phyloP scores from a whole-genome alignment of 2,329 filamentous ascomycete genomes.

The Aspergillus sp. region DNA sequence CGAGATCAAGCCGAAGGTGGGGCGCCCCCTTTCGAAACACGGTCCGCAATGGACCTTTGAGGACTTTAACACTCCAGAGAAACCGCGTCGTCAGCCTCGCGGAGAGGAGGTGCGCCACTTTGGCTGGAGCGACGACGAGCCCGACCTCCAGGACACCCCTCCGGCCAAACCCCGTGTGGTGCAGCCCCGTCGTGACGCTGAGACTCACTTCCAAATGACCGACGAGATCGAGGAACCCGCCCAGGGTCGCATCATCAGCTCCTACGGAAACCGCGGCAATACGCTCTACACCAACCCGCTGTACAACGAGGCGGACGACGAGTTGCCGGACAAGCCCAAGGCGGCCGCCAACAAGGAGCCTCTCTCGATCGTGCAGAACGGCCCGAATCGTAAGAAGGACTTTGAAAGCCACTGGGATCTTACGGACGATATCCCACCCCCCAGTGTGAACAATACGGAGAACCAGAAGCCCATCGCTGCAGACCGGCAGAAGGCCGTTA shows the following conservation, averaged over 20 bases:
- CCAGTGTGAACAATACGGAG: conserved; percentile 31
- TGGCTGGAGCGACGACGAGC: conserved; percentile 71
- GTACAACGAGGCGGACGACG: conserved; percentile 58
- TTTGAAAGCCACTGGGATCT: conserved; percentile 78
- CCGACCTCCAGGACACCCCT: conserved; percentile 30
- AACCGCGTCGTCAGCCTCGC: conserved; percentile 63
- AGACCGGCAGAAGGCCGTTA: conserved; percentile 66
- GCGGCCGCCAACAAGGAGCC: conserved; percentile 37
- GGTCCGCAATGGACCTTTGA: conserved; percentile 81
- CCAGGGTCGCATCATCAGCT: conserved; percentile 38
- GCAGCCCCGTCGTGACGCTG: conserved; percentile 74
- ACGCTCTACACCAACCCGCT: conserved; percentile 77
- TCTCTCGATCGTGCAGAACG: conserved; percentile 69
- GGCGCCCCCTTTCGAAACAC: conserved; percentile 48
- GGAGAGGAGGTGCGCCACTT: conserved; percentile 72
- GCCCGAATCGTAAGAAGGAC: conserved; percentile 70
- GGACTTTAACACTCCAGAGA: conserved; percentile 81
- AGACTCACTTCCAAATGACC: conserved; percentile 78
- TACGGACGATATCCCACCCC: conserved; percentile 52
- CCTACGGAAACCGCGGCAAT: conserved; percentile 65
- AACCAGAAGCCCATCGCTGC: conserved; percentile 48
- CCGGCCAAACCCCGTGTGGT: conserved; percentile 56
- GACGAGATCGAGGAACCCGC: conserved; percentile 65
- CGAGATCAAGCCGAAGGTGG: conserved; percentile 26
- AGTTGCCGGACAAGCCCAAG: conserved; percentile 4